phyloP scores from a whole-genome alignment of 768 basidiomycete species.

The Tubosaeta sp. region DNA sequence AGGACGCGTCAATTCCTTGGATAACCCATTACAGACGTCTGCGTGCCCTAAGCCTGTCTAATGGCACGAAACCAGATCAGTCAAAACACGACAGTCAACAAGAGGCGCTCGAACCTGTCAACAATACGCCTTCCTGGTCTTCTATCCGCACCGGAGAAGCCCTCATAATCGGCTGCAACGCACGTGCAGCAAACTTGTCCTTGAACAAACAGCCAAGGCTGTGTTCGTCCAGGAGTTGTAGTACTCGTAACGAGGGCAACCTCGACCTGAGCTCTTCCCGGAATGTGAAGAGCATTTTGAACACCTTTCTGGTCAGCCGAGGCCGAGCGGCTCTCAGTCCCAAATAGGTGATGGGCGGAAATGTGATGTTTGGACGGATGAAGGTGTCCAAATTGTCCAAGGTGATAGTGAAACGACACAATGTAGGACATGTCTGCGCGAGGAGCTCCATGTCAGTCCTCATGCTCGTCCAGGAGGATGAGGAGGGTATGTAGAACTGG shows the following conservation, averaged over 20 bases:
- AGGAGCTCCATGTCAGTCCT: slow-evolving; percentile 5
- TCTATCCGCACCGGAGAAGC: slow-evolving; percentile 16
- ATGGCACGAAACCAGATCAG: not conserved
- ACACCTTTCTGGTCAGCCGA: slow-evolving; percentile 4
- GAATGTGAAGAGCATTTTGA: slow-evolving; percentile 8
- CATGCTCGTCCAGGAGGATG: slow-evolving; percentile 20
- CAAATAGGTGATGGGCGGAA: slow-evolving; percentile 16
- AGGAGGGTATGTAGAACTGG: not conserved
- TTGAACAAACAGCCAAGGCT: slow-evolving; percentile 19
- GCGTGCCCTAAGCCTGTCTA: slow-evolving; percentile 13
- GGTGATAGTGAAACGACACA: slow-evolving; percentile 19
- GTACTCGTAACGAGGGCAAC: slow-evolving; percentile 16
- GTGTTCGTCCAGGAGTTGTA: slow-evolving; percentile 16
- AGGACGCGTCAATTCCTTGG: too few relatives aligned
- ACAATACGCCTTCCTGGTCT: slow-evolving; percentile 16
- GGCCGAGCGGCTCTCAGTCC: slow-evolving; percentile 5
- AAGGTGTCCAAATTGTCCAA: slow-evolving; percentile 1
- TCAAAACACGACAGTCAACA: not conserved
- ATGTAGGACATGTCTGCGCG: slow-evolving; percentile 9
- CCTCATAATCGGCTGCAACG: slow-evolving; percentile 8
- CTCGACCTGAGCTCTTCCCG: slow-evolving; percentile 9
- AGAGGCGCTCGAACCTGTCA: slow-evolving; percentile 15
- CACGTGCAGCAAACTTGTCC: slow-evolving; percentile 5
- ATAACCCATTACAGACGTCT: slow-evolving; percentile 2
- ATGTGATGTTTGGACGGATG: not conserved